Base-by-base conservation (phyloP, 2,329 filamentous ascomycete genomes). In the Biscogniauxia mediterranea region DNA sequence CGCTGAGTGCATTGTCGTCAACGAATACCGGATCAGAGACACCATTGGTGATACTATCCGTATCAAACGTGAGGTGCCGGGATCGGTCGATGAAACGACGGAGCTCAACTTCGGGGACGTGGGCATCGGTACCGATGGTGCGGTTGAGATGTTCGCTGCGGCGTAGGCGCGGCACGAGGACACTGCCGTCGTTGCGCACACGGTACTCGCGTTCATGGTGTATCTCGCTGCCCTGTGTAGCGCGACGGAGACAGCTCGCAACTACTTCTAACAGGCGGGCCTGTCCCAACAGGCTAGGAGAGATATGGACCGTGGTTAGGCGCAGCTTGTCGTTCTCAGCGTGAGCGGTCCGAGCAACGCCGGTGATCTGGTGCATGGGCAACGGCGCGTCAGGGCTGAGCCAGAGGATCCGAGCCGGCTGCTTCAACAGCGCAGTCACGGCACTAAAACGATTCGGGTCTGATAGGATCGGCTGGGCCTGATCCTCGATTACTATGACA, bases 281-380 rank as follows among this genome's bases (percentile, higher is more conserved):
- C 9, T 57, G 11, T 46, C 28, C 46, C 9, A 69, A 60, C 7
- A 62, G 4, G 3, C n/a, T 50, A 3, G 23, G 0, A 1, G 60
- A 56, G 2, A 55, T 55, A 26, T 69, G 67, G 17, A 67, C 20
- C 6, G 66, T 67, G 11, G 52, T 62, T 0, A 68, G 55, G 0
- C 60, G 57, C 9, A 69, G 20, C 2, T 62, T n/a, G 9, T 61
- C 54, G 23, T 68, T 68, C 50, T 68, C 66, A 3, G 66, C 62
- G 20, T 69, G 67, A 2, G 67, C 67, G 1, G 66, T 66, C 1
- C 67, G 66, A 21, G 64, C 52, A 2, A 69, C 20, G 11, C 67
- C 67, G 5, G 52, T 53, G 20, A 68, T 64, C 19, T 69, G 66
- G 23, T 68, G 59, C 52, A 69, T 61, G 6, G 58, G 11, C 6